phyloP scores from a whole-genome alignment of 2,329 filamentous ascomycete genomes.

The Talaromyces sp. region DNA sequence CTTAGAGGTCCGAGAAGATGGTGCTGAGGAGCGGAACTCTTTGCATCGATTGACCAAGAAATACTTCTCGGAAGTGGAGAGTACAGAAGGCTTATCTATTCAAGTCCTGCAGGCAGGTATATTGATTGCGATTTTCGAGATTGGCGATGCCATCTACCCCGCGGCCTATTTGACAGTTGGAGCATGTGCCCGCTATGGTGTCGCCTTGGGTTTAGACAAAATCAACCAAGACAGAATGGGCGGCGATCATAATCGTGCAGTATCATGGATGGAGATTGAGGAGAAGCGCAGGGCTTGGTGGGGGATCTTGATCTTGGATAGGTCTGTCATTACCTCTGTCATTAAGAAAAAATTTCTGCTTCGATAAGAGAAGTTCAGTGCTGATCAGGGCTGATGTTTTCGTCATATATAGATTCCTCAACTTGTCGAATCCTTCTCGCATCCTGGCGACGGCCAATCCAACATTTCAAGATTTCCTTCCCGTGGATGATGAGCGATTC shows the following conservation, averaged over 20 bases:
- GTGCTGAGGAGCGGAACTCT: neutral
- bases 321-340: neutral
- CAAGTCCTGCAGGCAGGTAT: slow-evolving; percentile 10
- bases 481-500: slow-evolving; percentile 14
- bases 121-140: slow-evolving; percentile 12
- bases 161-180: slow-evolving; percentile 12
- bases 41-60: slow-evolving; percentile 7
- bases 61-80: slow-evolving; percentile 14
- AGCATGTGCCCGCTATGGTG: slow-evolving; percentile 13
- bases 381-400: neutral
- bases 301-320: slow-evolving; percentile 10
- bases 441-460: slow-evolving; percentile 4
- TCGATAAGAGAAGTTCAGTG: neutral
- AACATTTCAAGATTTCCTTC: slow-evolving; percentile 14
- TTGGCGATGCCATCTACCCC: slow-evolving; percentile 14
- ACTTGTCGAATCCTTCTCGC: slow-evolving; percentile 2
- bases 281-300: slow-evolving; percentile 12
- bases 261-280: slow-evolving; percentile 11
- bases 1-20: neutral
- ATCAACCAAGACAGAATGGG: slow-evolving; percentile 8
- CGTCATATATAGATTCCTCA: slow-evolving; percentile 1
- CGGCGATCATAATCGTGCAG: neutral
- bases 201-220: slow-evolving; percentile 11
- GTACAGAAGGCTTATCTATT: slow-evolving; percentile 10
- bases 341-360: neutral